Conservation (phyloP, 176 grass and related monocot species). For the Oryza nivara region DNA sequence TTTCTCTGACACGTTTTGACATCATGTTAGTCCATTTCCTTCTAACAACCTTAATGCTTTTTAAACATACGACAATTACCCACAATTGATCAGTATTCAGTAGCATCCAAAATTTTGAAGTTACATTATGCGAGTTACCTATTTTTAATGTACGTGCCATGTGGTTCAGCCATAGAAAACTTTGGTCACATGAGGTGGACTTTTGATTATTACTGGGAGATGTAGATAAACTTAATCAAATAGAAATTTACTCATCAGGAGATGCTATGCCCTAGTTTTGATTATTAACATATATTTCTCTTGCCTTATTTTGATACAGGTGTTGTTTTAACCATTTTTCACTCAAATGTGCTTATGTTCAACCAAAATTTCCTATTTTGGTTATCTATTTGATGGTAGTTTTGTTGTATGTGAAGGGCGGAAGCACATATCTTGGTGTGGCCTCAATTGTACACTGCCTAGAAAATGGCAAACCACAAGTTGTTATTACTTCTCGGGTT, state of each 20-base stretch:
- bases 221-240: constrained; percentile 11
- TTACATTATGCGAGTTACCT: background rate
- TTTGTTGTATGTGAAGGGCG: constrained; percentile 53
- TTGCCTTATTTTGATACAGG: constrained; percentile 3
- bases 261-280: constrained; percentile 5
- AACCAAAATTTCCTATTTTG: constrained; percentile 5
- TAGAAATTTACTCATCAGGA: background rate
- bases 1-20: background rate
- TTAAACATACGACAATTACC: background rate
- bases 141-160: background rate
- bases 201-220: constrained; percentile 15
- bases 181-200: constrained; percentile 15
- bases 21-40: background rate
- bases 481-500: constrained; percentile 93
- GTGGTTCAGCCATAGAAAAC: background rate
- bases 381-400: constrained; percentile 23
- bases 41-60: background rate
- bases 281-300: constrained; percentile 15
- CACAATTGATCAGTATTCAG: background rate
- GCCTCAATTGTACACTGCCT: constrained; percentile 85
- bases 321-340: constrained; percentile 22
- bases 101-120: constrained; percentile 23
- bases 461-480: constrained; percentile 75
- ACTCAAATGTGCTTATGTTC: background rate
- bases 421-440: constrained; percentile 87